phyloP scores from a whole-genome alignment of 2,329 filamentous ascomycete genomes.

The Ophiostoma quercus region DNA sequence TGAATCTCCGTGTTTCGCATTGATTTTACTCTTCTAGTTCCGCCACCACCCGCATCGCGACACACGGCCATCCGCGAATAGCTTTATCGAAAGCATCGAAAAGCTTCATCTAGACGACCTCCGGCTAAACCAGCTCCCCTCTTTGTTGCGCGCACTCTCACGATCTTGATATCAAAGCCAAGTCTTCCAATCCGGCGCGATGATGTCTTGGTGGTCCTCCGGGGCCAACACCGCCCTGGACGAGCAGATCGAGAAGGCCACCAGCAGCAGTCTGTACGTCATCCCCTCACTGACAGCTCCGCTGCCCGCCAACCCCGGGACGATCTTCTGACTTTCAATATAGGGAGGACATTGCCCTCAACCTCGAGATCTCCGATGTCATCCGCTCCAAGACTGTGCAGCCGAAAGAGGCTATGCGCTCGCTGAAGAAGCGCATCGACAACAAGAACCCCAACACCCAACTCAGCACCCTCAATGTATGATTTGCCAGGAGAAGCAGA shows the following conservation, averaged over 20 bases:
- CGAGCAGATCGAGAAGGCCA: constrained; percentile 94
- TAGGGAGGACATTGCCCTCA: constrained; percentile 93
- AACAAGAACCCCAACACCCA: constrained; percentile 98
- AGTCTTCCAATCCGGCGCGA: constrained; percentile 35
- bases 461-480: constrained; percentile 84
- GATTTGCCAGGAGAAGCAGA: constrained; percentile 25
- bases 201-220: constrained; percentile 96
- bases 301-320: background rate
- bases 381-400: constrained; percentile 97
- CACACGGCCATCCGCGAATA: background rate
- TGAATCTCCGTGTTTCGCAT: background rate
- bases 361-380: constrained; percentile 95
- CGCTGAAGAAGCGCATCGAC: constrained; percentile 86
- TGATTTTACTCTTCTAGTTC: background rate
- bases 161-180: background rate
- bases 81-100: constrained; percentile 2
- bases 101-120: background rate
- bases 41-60: background rate
- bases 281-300: background rate
- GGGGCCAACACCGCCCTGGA: constrained; percentile 87
- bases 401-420: constrained; percentile 97
- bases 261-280: constrained; percentile 81
- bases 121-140: background rate
- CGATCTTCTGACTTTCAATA: background rate
- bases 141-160: background rate